Percentiles rank a stretch among this genome's conserved stretches.
phyloP scores from a whole-genome alignment of 805 yeast species.

The Starmerella vitae region DNA sequence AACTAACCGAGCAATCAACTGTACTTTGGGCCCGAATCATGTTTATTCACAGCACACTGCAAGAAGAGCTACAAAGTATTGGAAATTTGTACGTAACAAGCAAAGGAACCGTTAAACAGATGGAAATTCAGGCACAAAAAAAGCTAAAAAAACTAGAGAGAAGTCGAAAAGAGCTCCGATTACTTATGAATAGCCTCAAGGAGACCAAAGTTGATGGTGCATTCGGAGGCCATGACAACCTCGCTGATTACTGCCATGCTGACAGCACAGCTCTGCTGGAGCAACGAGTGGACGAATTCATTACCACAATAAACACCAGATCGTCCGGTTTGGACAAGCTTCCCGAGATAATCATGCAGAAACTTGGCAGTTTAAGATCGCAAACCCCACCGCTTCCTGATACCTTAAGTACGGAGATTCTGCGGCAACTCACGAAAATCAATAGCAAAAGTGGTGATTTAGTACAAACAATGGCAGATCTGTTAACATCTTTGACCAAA shows the following conservation, averaged over 20 bases:
- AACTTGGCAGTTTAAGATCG: slow-evolving; percentile 13
- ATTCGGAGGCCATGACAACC: slow-evolving; percentile 5
- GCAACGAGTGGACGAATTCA: slow-evolving; percentile 6
- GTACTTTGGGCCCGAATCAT: slow-evolving; percentile 32
- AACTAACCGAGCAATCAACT: slow-evolving; percentile 32
- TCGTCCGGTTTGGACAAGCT: slow-evolving; percentile 8
- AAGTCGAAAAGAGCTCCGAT: slow-evolving; percentile 16
- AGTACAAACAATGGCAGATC: slow-evolving; percentile 57
- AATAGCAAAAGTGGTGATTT: slow-evolving; percentile 22
- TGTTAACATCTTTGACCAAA: slow-evolving; percentile 56
- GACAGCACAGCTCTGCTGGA: slow-evolving; percentile 15
- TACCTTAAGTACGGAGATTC: slow-evolving; percentile 24
- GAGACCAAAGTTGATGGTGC: slow-evolving; percentile 14
- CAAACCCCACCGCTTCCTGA: slow-evolving; percentile 13
- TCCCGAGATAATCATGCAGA: slow-evolving; percentile 14
- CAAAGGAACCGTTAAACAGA: slow-evolving; percentile 20
- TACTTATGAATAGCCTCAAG: slow-evolving; percentile 14
- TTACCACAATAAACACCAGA: slow-evolving; percentile 8
- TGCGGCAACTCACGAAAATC: slow-evolving; percentile 23
- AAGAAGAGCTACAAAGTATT: slow-evolving; percentile 32
- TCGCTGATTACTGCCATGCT: slow-evolving; percentile 18
- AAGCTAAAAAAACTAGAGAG: slow-evolving; percentile 8
- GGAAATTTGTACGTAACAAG: slow-evolving; percentile 29
- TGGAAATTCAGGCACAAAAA: slow-evolving; percentile 10
- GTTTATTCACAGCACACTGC: slow-evolving; percentile 35